These are phyloP conservation scores for Termitomyces titanicus DNA, from an alignment of 768 basidiomycete genomes.

Conservation along the genomic window DNA sequence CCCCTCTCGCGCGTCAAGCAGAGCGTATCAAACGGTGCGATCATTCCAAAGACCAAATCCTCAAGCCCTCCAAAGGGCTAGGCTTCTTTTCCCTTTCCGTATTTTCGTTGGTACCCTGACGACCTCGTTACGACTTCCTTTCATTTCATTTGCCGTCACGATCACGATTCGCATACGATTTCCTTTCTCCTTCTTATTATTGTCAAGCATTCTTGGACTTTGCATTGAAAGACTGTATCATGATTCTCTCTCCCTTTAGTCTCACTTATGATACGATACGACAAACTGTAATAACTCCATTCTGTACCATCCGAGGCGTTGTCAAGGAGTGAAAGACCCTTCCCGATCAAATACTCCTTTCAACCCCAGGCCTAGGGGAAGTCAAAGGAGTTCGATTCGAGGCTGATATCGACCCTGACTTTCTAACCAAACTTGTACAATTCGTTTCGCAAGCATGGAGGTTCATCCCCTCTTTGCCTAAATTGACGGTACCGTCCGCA, in stretches of 20 bases:
- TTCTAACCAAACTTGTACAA: too few species aligned
- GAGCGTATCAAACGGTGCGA: slow-evolving; percentile 28
- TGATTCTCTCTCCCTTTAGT: neutral
- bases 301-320: too few species aligned
- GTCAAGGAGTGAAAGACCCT: too few species aligned
- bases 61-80: slow-evolving; percentile 15
- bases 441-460: too few species aligned
- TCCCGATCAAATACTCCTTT: too few species aligned
- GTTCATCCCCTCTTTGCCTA: too few species aligned
- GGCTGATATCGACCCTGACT: too few species aligned
- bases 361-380: too few species aligned
- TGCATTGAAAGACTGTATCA: neutral
- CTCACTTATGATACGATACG: neutral
- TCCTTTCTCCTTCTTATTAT: neutral
- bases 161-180: neutral
- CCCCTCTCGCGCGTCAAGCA: slow-evolving; percentile 39
- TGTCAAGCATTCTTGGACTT: neutral
- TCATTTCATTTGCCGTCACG: neutral
- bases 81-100: neutral
- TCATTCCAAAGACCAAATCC: slow-evolving; percentile 24
- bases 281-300: neutral
- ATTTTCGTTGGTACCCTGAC: neutral
- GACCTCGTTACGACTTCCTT: neutral
- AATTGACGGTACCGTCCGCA: too few species aligned
- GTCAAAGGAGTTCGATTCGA: too few species aligned